These are phyloP conservation scores for Stachybotrys chlorohalonatus DNA, from an alignment of 2,329 filamentous ascomycete species.

Conservation along the genomic window DNA sequence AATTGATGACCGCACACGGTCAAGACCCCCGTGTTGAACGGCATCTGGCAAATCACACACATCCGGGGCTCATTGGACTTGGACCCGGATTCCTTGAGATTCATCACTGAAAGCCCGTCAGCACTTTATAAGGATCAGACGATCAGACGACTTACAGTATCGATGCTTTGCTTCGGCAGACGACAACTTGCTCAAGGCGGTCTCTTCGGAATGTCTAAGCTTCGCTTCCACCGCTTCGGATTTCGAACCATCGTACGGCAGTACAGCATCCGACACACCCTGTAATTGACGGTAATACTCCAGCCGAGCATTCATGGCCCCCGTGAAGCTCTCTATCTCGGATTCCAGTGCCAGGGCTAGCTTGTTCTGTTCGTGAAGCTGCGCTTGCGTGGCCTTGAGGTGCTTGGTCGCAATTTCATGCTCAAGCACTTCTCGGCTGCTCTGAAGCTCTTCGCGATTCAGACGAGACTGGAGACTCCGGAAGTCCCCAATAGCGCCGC, in stretches of 20 bases:
- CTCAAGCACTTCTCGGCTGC: conserved; percentile 55
- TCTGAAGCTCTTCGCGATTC: conserved; percentile 14
- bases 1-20: conserved; percentile 89
- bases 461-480: conserved; percentile 48
- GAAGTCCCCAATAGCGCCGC: conserved; percentile 60
- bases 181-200: conserved; percentile 48
- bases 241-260: conserved; percentile 57
- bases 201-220: conserved; percentile 23
- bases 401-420: conserved; percentile 54
- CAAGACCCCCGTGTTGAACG: conserved; percentile 69
- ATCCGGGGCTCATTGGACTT: conserved; percentile 55
- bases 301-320: conserved; percentile 73
- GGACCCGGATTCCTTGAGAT: conserved; percentile 49
- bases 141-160: conserved; percentile 44
- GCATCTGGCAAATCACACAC: conserved; percentile 77
- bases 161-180: conserved; percentile 62
- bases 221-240: conserved; percentile 37
- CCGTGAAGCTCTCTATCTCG: conserved; percentile 68
- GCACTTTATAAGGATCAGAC: not conserved
- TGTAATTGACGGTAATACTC: conserved; percentile 91
- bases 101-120: conserved; percentile 30
- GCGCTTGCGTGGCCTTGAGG: conserved; percentile 49
- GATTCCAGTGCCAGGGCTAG: conserved; percentile 42
- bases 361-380: conserved; percentile 43
- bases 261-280: conserved; percentile 79